Conservation (phyloP, 2,329 filamentous ascomycete species). For the Colletotrichum chrysophilum region DNA sequence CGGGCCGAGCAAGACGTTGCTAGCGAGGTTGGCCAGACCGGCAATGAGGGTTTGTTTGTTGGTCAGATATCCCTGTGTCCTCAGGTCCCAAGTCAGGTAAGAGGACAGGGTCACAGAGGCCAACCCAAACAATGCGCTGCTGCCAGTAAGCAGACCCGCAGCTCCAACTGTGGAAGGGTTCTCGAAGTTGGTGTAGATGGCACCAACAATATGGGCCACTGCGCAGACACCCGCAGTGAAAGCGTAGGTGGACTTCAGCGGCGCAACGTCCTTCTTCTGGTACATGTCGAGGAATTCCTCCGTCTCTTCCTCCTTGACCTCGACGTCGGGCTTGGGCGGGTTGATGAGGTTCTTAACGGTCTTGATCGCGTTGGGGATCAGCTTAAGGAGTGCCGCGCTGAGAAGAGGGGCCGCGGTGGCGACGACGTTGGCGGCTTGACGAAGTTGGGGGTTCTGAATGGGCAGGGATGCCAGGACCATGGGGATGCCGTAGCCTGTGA, state of each 20-base stretch:
- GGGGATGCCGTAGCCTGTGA: neutral
- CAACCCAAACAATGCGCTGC: neutral
- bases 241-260: neutral
- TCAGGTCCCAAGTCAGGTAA: neutral
- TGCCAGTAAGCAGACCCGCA: constrained; percentile 9
- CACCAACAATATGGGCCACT: neutral
- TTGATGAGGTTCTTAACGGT: neutral
- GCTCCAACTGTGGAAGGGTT: neutral
- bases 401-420: neutral
- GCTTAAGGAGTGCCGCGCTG: neutral
- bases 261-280: neutral
- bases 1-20: neutral
- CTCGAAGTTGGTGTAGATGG: neutral
- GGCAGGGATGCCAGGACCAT: neutral
- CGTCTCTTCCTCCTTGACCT: neutral
- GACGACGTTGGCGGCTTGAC: neutral
- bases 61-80: neutral
- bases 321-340: neutral
- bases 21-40: neutral
- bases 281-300: neutral
- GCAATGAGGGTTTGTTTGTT: neutral
- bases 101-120: neutral
- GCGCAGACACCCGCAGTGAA: neutral
- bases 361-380: neutral
- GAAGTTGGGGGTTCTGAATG: neutral